Evolutionary conservation across 371 early-diverging fungal genomes (phyloP).

Genomic region (Blakeslea trispora): DNA sequence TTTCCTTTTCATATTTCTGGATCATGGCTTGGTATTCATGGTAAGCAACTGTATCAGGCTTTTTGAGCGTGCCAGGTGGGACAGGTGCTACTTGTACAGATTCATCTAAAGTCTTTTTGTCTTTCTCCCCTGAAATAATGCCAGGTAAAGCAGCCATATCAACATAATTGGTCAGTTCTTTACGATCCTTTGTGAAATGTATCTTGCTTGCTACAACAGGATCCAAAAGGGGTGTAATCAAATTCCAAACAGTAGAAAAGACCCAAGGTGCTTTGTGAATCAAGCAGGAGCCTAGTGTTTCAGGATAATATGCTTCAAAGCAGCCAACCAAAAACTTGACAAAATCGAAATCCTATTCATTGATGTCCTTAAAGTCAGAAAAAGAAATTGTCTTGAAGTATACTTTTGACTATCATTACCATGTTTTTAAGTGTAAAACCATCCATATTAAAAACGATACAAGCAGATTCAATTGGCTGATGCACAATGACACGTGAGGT

Average conservation of each 20-base stretch:
- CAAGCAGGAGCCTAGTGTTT: conserved; percentile 75
- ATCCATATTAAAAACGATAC: conserved; percentile 85
- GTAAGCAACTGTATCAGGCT: conserved; percentile 23
- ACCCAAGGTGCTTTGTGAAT: conserved; percentile 89
- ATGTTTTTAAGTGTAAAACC: conserved; percentile 81
- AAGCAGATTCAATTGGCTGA: conserved; percentile 77
- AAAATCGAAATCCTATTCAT: conserved; percentile 65
- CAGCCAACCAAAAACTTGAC: conserved; percentile 81
- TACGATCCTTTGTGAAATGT: conserved; percentile 68
- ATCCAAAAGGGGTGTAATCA: conserved; percentile 85
- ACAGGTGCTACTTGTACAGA: conserved; percentile 23
- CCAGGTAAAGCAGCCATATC: conserved; percentile 35
- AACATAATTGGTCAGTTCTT: conserved; percentile 67
- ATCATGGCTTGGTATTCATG: conserved; percentile 24
- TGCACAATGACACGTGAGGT: conserved; percentile 72
- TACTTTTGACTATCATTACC: conserved; percentile 38
- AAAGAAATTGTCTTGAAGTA: not conserved
- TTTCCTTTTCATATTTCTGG: conserved; percentile 23
- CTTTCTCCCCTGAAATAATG: conserved; percentile 32
- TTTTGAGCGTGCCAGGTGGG: conserved; percentile 27
- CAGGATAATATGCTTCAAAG: conserved; percentile 90
- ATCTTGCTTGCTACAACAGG: conserved; percentile 91
- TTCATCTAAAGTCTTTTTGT: conserved; percentile 33
- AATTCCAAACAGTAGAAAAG: conserved; percentile 77
- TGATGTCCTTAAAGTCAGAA: not conserved